These are phyloP conservation scores for Carex scoparia DNA, from an alignment of 176 grass and related monocot genomes.

Conservation along the genomic window DNA sequence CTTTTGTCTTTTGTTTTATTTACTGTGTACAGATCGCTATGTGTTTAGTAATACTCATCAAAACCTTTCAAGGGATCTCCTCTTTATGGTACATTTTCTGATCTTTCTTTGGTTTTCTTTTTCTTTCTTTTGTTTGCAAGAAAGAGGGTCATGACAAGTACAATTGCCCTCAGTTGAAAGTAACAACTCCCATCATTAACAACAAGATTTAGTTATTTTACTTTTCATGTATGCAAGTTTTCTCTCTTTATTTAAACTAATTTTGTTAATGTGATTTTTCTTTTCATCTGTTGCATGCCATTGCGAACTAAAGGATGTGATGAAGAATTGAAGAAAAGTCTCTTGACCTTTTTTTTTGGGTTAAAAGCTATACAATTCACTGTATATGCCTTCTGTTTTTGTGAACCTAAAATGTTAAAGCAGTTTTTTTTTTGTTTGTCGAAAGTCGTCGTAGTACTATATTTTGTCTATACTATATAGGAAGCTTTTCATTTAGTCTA, in stretches of 20 bases:
- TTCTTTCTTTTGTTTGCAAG: neutral
- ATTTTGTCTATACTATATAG: neutral
- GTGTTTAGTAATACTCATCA: neutral
- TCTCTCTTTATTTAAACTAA: no score
- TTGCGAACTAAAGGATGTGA: neutral
- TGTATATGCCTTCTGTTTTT: neutral
- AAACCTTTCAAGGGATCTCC: neutral
- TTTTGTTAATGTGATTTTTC: neutral
- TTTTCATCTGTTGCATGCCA: neutral
- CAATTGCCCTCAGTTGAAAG: no score
- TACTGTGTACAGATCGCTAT: neutral
- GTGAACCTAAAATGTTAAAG: neutral
- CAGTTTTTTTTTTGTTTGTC: neutral
- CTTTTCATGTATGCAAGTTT: no score
- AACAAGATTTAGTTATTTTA: no score
- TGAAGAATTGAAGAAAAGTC: neutral
- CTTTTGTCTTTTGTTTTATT: neutral
- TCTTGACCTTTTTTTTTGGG: neutral
- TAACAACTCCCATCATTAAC: no score
- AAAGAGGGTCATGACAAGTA: no score
- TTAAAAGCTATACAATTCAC: neutral
- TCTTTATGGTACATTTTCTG: neutral
- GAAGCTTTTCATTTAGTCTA: neutral
- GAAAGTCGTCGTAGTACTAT: no score
- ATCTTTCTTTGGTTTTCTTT: neutral